Evolutionary conservation across 2,329 filamentous ascomycete genomes (phyloP), one percentile per base, ranked within the genome.

Genomic region (Microdochium nivale): DNA sequence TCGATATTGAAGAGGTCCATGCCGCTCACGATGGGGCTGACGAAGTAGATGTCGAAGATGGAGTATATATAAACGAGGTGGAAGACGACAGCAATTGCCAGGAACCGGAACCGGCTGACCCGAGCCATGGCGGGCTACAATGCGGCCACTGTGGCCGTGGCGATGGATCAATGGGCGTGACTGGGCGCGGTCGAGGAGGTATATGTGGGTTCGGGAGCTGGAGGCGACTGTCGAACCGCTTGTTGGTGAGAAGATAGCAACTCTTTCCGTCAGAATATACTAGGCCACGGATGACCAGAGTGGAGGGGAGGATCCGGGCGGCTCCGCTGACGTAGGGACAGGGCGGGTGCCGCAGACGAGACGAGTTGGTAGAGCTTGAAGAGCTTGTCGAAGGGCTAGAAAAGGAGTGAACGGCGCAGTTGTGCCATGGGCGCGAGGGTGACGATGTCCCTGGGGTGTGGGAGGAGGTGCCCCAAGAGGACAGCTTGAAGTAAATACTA

Each of bases 1-100:
- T 90, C 81, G 35, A 95, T 76, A 47, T 76, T 72, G 69, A 90
- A 91, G 54, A 90, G 80, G 63, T 80, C 83, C 94, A 99, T 99
- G 65, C 94, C 94, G 74, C 86, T 88, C 51, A 97, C 94, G 60
- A 99, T 94, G 23, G 94, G 94, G 67, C 90, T 96, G 65, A 96
- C 90, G 66, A 99, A 99, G 72, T 99, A 97, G 57, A 97, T 94
- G 69, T 96, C 91, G 72, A 99, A 99, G 63, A 97, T 97, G 54
- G 90, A 96, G 66, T 86, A 88, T 52, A 96, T 86, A 69, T 99
- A 99, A 58, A 95, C 81, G 51, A 97, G 69, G 70, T 99, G 95
- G 67, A 99, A 99, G 55, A 92, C 73, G 65, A 96, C 80, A 60
- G 94, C 94, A 65, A 95, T 81, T 66, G 86, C 84, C 68, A 97